phyloP scores from a whole-genome alignment of 2,329 filamentous ascomycete species.

The Aspergillus tamarii region DNA sequence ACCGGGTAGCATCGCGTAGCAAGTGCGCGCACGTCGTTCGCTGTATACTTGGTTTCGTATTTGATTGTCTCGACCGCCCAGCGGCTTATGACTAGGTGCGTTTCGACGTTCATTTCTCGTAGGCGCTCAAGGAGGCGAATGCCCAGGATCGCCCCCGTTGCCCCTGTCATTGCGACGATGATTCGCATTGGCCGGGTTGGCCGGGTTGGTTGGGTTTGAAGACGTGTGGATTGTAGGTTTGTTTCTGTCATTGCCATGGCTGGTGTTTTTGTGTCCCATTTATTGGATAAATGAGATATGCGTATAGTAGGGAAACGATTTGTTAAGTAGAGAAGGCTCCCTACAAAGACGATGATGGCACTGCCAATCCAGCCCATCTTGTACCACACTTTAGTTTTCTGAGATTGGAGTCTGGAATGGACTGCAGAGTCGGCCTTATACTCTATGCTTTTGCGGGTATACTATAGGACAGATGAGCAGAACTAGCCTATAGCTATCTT shows the following conservation, averaged over 20 bases:
- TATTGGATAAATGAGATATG: background rate
- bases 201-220: background rate
- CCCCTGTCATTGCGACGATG: constrained; percentile 52
- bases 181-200: constrained; percentile 2
- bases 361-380: background rate
- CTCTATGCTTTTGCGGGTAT: background rate
- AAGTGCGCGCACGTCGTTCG: constrained; percentile 34
- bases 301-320: background rate
- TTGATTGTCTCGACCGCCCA: constrained; percentile 50
- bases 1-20: constrained; percentile 40
- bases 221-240: background rate
- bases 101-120: constrained; percentile 45
- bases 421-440: background rate
- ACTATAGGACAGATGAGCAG: background rate
- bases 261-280: background rate
- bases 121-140: constrained; percentile 35
- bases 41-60: constrained; percentile 43
- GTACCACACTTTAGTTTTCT: background rate
- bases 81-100: constrained; percentile 49
- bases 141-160: constrained; percentile 47
- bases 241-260: background rate
- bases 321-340: background rate
- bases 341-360: background rate
- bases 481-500: background rate
- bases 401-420: background rate